Percentiles rank a stretch among this genome's conserved stretches.
These are phyloP conservation scores for Cinnamomum micranthum DNA, from an alignment of 164 flowering plant genomes.

Conservation along the genomic window DNA sequence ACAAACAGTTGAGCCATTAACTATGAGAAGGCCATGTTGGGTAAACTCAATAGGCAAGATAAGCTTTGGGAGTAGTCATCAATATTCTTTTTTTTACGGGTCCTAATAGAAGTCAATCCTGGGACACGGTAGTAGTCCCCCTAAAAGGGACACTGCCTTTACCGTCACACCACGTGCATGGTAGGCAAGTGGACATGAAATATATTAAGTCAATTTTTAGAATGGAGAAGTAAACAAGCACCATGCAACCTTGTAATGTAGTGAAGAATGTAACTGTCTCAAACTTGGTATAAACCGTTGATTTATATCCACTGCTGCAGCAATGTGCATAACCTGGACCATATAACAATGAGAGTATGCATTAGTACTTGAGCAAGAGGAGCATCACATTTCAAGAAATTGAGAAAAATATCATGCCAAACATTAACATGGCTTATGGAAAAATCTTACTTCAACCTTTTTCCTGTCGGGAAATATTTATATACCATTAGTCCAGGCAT, in stretches of 20 bases:
- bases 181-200: neutral
- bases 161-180: neutral
- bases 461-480: too few relatives aligned
- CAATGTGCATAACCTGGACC: conserved; percentile 96
- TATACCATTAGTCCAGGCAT: too few relatives aligned
- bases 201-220: neutral
- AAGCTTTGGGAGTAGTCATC: too few relatives aligned
- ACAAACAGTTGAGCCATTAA: neutral
- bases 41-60: neutral
- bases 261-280: conserved; percentile 64
- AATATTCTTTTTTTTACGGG: too few relatives aligned
- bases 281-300: conserved; percentile 74
- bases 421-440: neutral
- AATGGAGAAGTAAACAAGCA: neutral
- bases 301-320: conserved; percentile 84
- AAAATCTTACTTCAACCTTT: too few relatives aligned
- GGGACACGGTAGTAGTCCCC: too few relatives aligned
- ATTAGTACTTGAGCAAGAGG: conserved; percentile 1
- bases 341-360: conserved; percentile 7
- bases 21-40: neutral
- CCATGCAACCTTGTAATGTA: conserved; percentile 63
- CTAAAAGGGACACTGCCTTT: neutral
- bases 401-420: too few relatives aligned
- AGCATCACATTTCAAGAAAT: neutral
- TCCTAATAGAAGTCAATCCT: too few relatives aligned